Evolutionary conservation across 441 rosid species (phyloP), one percentile per base, ranked within the genome.

Genomic region (Gossypium davidsonii): DNA sequence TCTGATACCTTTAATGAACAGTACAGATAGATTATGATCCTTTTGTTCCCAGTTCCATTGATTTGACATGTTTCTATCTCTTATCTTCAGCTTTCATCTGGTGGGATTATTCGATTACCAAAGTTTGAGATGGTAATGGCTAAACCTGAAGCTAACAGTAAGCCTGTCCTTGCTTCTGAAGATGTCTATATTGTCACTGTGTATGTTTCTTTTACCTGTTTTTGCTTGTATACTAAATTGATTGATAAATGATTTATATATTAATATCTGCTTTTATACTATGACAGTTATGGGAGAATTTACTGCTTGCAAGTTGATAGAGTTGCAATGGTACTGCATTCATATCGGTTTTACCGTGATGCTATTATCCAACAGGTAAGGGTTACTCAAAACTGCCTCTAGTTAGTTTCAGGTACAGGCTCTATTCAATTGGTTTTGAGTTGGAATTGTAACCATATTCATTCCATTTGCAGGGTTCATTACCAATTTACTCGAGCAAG

Each of bases 261-360:
- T n/a, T 75, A 48, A 57, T 62, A 60, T 76, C 48, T 46, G 6
- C 56, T 56, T 62, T 75, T 67, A 1, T 46, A 73, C 59, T 53
- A 75, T 79, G 69, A 79, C 94, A 96, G 99, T 67, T 96, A 96
- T 80, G 99, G 97, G 72, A 89, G 99, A 82, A 90, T 96, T 79
- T 96, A 96, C 83, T 96, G 99, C 85, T 85, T 96, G 82, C 98
- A 93, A 85, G 85, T 90, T 82, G 99, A 96, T 83, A 93, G 93
- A 84, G 90, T 91, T 79, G 97, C 98, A 64, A 96, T 96, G 98
- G 85, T 85, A 53, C 92, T 96, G 59, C 91, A 96, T 80, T 86
- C 82, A 2, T 93, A 96, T 82, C 86, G 97, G 79, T 93, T 96
- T 82, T 96, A 93, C 81, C 92, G 96, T 8, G 99, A 96, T 86